Conservation (phyloP, 805 yeast species). For the Lipomyces starkeyi region DNA sequence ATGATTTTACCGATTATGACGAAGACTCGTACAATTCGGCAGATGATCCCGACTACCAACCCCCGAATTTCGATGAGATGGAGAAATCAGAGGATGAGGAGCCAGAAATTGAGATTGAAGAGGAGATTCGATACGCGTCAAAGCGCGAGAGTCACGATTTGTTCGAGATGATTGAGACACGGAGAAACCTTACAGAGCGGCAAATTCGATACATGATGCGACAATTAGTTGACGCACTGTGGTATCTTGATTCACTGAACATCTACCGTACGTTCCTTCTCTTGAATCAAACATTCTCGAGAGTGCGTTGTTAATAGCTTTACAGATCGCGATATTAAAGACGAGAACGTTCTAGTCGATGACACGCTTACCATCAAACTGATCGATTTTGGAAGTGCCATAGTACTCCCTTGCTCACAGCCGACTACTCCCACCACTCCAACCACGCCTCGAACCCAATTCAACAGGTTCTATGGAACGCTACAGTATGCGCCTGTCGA, state of each 20-base stretch:
- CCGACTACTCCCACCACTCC: conserved; percentile 12
- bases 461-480: conserved; percentile 36
- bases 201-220: conserved; percentile 37
- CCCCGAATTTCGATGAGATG: conserved; percentile 20
- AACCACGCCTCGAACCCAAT: conserved; percentile 13
- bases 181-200: conserved; percentile 28
- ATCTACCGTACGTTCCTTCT: conserved; percentile 25
- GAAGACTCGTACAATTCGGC: conserved; percentile 28
- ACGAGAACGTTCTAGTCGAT: conserved; percentile 83
- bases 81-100: conserved; percentile 19
- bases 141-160: conserved; percentile 73
- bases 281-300: too few species aligned
- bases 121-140: conserved; percentile 23
- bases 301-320: neutral
- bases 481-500: conserved; percentile 38
- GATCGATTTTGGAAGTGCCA: conserved; percentile 71
- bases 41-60: conserved; percentile 26
- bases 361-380: conserved; percentile 74
- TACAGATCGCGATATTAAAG: conserved; percentile 67
- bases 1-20: conserved; percentile 15
- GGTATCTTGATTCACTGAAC: conserved; percentile 29
- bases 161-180: conserved; percentile 54
- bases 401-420: conserved; percentile 16
- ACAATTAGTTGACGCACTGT: conserved; percentile 34
- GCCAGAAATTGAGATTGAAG: conserved; percentile 5